A percentile compares a stretch with the other conserved stretches of the same genome.
phyloP scores from a whole-genome alignment of 768 basidiomycete species.

The Nevesoporus exiguus region DNA sequence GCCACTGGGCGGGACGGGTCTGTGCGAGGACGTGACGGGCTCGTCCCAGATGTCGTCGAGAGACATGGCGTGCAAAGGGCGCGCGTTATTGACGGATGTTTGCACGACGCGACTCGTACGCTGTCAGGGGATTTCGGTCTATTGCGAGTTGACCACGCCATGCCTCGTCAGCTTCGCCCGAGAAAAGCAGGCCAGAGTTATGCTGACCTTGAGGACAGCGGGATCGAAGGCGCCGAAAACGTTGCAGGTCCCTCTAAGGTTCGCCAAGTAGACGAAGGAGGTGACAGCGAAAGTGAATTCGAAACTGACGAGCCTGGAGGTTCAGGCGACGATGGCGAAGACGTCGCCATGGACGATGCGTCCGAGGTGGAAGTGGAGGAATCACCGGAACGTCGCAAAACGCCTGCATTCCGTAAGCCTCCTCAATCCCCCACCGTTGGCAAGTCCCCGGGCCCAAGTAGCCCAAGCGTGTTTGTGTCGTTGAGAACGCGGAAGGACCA shows the following conservation, averaged over 20 bases:
- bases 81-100: constrained; percentile 31
- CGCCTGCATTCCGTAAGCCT: constrained; percentile 2
- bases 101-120: constrained; percentile 14
- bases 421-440: neutral
- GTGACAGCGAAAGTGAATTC: constrained; percentile 55
- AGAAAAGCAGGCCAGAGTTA: constrained; percentile 54
- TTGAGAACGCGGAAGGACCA: constrained; percentile 14
- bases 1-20: constrained; percentile 18
- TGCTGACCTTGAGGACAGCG: constrained; percentile 35
- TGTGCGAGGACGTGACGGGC: constrained; percentile 34
- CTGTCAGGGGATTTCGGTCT: neutral
- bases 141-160: constrained; percentile 18
- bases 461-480: neutral
- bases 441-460: neutral
- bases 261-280: constrained; percentile 16
- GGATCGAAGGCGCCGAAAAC: constrained; percentile 27
- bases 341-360: constrained; percentile 21
- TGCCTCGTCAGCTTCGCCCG: constrained; percentile 56
- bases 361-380: constrained; percentile 14
- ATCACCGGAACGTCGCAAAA: constrained; percentile 12
- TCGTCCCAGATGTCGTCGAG: constrained; percentile 63
- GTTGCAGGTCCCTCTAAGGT: constrained; percentile 42
- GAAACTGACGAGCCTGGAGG: constrained; percentile 37
- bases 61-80: constrained; percentile 23
- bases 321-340: constrained; percentile 32